Evolutionary conservation across 306 rosid genomes (phyloP).

Genomic region (Rubus parviflorus): DNA sequence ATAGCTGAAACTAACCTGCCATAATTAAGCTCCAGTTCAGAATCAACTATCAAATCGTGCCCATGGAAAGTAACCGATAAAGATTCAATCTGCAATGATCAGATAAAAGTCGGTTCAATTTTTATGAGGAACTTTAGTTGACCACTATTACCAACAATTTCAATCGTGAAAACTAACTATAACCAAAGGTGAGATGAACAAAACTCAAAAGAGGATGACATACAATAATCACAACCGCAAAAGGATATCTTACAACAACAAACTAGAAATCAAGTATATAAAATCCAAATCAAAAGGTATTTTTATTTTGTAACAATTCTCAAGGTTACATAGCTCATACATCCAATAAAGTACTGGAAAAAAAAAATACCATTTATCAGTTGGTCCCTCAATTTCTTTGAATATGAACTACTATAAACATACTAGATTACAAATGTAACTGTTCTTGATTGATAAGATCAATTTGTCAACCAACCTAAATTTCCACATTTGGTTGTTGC

Average conservation of each 20-base stretch:
- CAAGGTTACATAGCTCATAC: neutral
- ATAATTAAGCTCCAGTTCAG: constrained; percentile 93
- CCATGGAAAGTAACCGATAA: constrained; percentile 94
- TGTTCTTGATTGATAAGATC: too few species aligned
- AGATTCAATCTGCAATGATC: constrained; percentile 77
- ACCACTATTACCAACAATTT: neutral
- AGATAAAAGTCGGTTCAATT: constrained; percentile 7
- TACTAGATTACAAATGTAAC: too few species aligned
- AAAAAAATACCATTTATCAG: too few species aligned
- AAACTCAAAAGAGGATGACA: neutral
- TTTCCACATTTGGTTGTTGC: too few species aligned
- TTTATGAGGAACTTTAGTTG: neutral
- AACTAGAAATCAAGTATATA: neutral
- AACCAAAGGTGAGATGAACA: neutral
- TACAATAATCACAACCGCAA: neutral
- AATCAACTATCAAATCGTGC: constrained; percentile 89
- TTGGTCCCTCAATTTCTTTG: neutral
- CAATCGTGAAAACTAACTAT: neutral
- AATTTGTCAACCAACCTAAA: too few species aligned
- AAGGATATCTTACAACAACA: neutral
- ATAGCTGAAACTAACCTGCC: constrained; percentile 60
- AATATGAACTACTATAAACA: too few species aligned
- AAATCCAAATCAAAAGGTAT: neutral
- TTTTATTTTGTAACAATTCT: neutral
- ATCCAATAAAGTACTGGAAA: neutral